phyloP scores from a whole-genome alignment of 2,329 filamentous ascomycete species.

The Phialocephala sp. region DNA sequence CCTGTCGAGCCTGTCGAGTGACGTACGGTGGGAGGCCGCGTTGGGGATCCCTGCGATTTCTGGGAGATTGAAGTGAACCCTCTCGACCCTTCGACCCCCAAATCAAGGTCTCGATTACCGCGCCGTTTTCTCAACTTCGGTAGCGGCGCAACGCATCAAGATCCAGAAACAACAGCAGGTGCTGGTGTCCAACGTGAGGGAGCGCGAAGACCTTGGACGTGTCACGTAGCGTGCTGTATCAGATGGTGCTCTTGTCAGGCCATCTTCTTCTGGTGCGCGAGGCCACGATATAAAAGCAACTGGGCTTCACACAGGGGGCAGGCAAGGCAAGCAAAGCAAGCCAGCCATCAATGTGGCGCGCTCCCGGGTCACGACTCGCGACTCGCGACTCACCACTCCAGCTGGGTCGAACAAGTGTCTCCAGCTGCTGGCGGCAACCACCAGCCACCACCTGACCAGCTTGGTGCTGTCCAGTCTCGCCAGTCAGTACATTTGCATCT shows the following conservation, averaged over 20 bases:
- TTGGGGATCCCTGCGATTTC: neutral
- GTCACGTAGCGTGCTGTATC: neutral
- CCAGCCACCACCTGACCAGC: neutral
- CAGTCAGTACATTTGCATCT: too few species aligned
- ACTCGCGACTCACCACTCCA: neutral
- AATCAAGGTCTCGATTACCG: neutral
- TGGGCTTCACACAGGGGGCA: neutral
- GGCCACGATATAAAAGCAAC: neutral
- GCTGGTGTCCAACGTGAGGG: too few species aligned
- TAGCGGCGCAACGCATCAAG: neutral
- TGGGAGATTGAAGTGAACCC: neutral
- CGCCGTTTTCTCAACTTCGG: neutral
- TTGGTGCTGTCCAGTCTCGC: too few species aligned
- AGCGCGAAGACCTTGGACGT: neutral
- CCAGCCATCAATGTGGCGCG: neutral
- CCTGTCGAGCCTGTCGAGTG: neutral
- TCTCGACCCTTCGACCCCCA: neutral
- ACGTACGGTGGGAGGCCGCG: neutral
- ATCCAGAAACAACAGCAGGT: neutral
- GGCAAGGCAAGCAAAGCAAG: neutral
- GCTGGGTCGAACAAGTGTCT: conserved; percentile 4
- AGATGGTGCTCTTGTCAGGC: neutral
- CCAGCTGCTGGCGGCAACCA: conserved; percentile 8
- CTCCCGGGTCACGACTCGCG: neutral
- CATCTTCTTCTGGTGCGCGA: neutral